Evolutionary conservation across 305 asterid species (phyloP).

Genomic region (Fraxinus latifolia): DNA sequence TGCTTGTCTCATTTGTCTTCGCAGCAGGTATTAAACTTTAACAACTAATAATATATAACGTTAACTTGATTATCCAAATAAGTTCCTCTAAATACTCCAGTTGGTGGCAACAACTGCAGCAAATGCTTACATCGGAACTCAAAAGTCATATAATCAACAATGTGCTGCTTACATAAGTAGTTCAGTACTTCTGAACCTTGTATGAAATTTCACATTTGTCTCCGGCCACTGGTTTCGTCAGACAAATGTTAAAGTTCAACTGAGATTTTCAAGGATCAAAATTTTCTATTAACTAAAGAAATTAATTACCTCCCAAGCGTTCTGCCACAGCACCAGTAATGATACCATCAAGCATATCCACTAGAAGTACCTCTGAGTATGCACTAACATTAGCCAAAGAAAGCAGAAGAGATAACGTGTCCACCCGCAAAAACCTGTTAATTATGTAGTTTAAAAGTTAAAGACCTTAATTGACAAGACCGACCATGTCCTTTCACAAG

Average conservation of each 20-base stretch:
- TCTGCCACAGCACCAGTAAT: constrained; percentile 84
- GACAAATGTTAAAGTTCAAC: neutral
- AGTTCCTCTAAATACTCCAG: neutral
- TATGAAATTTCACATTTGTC: neutral
- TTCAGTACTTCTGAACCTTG: neutral
- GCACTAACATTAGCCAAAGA: constrained; percentile 80
- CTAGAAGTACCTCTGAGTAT: constrained; percentile 70
- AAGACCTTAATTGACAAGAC: neutral
- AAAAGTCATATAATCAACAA: neutral
- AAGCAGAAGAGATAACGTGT: constrained; percentile 73
- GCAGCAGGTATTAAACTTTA: neutral
- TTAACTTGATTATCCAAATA: neutral
- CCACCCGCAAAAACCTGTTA: constrained; percentile 82
- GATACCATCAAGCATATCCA: constrained; percentile 83
- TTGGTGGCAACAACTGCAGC: neutral
- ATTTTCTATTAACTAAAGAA: constrained; percentile 16
- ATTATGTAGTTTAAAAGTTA: constrained; percentile 13
- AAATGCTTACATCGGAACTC: neutral
- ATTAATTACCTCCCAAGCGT: constrained; percentile 80
- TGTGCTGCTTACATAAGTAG: neutral
- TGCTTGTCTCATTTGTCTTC: neutral
- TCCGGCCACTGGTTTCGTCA: neutral
- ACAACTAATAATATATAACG: neutral
- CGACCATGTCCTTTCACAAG: neutral
- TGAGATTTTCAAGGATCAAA: neutral